Evolutionary conservation across 176 grass and related monocot species (phyloP).

Genomic region (Rhipidocladum racemiflorum): DNA sequence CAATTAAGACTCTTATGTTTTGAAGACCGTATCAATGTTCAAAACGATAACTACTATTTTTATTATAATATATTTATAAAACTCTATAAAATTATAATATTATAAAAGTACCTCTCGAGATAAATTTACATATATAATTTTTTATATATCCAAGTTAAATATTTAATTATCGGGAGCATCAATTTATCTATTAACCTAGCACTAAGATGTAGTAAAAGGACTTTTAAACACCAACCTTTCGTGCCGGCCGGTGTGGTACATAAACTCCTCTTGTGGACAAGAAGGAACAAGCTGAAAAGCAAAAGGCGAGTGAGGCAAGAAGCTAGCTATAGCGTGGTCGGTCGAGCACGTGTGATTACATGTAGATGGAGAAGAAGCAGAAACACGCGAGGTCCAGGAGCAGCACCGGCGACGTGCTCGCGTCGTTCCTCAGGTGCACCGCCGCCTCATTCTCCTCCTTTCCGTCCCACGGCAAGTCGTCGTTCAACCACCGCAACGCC

Average conservation of each 20-base stretch:
- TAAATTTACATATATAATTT: too few relatives aligned
- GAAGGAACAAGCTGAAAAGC: background rate
- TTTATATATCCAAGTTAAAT: too few relatives aligned
- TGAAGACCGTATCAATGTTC: too few relatives aligned
- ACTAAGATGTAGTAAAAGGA: too few relatives aligned
- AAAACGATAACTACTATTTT: too few relatives aligned
- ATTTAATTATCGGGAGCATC: too few relatives aligned
- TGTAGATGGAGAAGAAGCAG: slow-evolving; percentile 25
- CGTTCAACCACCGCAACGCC: slow-evolving; percentile 55
- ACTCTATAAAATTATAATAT: too few relatives aligned
- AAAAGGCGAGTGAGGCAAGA: background rate
- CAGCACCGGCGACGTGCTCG: slow-evolving; percentile 34
- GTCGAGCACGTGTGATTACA: background rate
- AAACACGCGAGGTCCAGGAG: slow-evolving; percentile 36
- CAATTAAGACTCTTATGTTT: too few relatives aligned
- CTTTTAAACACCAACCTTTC: too few relatives aligned
- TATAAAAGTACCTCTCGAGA: too few relatives aligned
- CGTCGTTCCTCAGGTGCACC: slow-evolving; percentile 51
- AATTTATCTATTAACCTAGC: too few relatives aligned
- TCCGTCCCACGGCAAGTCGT: slow-evolving; percentile 12
- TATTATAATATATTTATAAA: too few relatives aligned
- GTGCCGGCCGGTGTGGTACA: background rate
- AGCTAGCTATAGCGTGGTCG: background rate
- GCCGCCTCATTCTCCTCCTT: slow-evolving; percentile 45
- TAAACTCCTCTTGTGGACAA: background rate